Percentiles rank a stretch among this genome's conserved stretches.
Conservation (phyloP, 441 rosid genomes). For the Gossypium schwendimanii region DNA sequence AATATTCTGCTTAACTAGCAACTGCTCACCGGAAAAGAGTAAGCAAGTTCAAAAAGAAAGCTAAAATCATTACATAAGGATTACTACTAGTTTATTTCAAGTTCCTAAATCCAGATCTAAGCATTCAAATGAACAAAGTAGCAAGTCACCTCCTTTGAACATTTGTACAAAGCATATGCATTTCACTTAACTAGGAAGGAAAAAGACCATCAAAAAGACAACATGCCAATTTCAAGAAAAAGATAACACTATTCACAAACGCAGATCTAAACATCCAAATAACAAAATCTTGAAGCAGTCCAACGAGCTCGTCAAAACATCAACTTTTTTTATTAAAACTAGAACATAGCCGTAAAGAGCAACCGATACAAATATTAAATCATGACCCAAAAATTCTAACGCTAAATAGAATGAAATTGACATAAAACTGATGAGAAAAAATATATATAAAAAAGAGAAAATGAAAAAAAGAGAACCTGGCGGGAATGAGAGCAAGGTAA, state of each 20-base stretch:
- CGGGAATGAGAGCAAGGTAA: conserved; percentile 88
- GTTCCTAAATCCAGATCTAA: conserved; percentile 4
- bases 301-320: neutral
- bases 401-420: neutral
- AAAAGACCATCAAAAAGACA: neutral
- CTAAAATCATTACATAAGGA: neutral
- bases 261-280: conserved; percentile 11
- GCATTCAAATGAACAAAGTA: neutral
- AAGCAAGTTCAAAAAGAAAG: neutral
- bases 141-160: neutral
- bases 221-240: neutral
- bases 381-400: neutral
- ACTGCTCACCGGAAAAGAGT: neutral
- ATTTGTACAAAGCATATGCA: neutral
- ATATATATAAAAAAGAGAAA: neutral
- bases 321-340: neutral
- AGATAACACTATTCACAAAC: neutral
- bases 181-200: neutral
- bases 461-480: conserved; percentile 40
- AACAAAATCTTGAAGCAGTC: neutral
- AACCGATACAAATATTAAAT: neutral
- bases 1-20: neutral
- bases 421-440: neutral
- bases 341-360: neutral
- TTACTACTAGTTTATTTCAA: neutral